Percentiles rank a stretch among this genome's conserved stretches.
phyloP scores from a whole-genome alignment of 2,329 filamentous ascomycete species.

The Stagonosporopsis tanaceti region DNA sequence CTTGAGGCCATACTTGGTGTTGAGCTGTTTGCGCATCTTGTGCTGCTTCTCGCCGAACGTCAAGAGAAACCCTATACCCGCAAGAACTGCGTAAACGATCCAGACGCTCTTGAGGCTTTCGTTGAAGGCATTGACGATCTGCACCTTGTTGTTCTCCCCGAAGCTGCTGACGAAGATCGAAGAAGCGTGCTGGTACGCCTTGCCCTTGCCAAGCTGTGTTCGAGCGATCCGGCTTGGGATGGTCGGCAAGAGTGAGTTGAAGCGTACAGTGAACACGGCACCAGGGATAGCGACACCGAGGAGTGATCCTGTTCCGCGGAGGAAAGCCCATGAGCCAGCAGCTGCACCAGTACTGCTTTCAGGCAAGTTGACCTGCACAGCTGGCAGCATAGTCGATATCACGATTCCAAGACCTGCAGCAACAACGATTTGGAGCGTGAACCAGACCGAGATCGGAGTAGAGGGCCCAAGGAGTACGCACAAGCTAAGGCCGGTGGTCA shows the following conservation, averaged over 20 bases:
- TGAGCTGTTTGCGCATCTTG: slow-evolving; percentile 49
- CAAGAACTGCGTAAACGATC: slow-evolving; percentile 47
- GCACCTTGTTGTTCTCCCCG: slow-evolving; percentile 12
- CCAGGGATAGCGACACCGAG: slow-evolving; percentile 43
- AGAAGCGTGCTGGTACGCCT: slow-evolving; percentile 40
- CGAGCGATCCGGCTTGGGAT: slow-evolving; percentile 18
- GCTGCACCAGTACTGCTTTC: slow-evolving; percentile 32
- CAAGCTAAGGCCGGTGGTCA: slow-evolving; percentile 31
- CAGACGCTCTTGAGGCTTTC: slow-evolving; percentile 50
- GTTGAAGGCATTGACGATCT: slow-evolving; percentile 48
- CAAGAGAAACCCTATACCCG: slow-evolving; percentile 44
- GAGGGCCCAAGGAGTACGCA: slow-evolving; percentile 26
- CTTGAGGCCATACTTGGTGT: slow-evolving; percentile 53
- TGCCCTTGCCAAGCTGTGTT: slow-evolving; percentile 24
- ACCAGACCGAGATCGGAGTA: slow-evolving; percentile 25
- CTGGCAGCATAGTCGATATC: slow-evolving; percentile 39
- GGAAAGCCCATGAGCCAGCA: slow-evolving; percentile 40
- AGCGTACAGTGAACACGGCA: slow-evolving; percentile 41
- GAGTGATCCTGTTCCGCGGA: slow-evolving; percentile 38
- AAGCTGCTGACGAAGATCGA: slow-evolving; percentile 32
- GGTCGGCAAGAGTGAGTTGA: slow-evolving; percentile 22
- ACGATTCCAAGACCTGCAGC: slow-evolving; percentile 38
- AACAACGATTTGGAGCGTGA: slow-evolving; percentile 35
- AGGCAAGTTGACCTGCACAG: slow-evolving; percentile 39
- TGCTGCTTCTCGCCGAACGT: slow-evolving; percentile 49